These are phyloP conservation scores for Syncephalastrum sp. DNA, from an alignment of 371 early-diverging fungal genomes.

Conservation along the genomic window DNA sequence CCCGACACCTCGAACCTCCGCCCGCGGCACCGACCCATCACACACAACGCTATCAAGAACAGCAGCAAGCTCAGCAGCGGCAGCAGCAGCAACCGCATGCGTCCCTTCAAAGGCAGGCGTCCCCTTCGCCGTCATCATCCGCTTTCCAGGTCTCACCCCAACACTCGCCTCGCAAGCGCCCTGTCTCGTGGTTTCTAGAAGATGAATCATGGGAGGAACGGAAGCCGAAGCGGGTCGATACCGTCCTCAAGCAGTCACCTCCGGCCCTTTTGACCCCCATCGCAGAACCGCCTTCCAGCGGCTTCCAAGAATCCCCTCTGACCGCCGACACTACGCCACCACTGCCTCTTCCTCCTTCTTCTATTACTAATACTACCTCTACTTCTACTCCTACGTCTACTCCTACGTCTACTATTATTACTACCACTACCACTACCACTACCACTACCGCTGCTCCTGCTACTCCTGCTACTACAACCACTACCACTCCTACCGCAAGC, in stretches of 20 bases:
- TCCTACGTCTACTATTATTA: conserved; percentile 5
- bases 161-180: conserved; percentile 15
- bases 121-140: too few species aligned
- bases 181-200: conserved; percentile 12
- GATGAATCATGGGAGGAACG: conserved; percentile 18
- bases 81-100: neutral
- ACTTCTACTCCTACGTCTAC: neutral
- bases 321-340: neutral
- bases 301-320: too few species aligned
- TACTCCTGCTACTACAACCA: neutral
- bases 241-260: too few species aligned
- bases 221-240: conserved; percentile 4
- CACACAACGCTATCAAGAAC: neutral
- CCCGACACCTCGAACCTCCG: too few species aligned
- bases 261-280: neutral
- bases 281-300: neutral
- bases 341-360: neutral
- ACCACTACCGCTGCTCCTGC: neutral
- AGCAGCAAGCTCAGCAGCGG: neutral
- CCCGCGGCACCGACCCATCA: conserved; percentile 1
- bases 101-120: too few species aligned
- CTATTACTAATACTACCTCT: neutral
- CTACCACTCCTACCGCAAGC: neutral
- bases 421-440: neutral
- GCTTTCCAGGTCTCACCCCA: neutral